Base-by-base conservation (phyloP, 495 filamentous ascomycete genomes). In the Penicillium fimorum region DNA sequence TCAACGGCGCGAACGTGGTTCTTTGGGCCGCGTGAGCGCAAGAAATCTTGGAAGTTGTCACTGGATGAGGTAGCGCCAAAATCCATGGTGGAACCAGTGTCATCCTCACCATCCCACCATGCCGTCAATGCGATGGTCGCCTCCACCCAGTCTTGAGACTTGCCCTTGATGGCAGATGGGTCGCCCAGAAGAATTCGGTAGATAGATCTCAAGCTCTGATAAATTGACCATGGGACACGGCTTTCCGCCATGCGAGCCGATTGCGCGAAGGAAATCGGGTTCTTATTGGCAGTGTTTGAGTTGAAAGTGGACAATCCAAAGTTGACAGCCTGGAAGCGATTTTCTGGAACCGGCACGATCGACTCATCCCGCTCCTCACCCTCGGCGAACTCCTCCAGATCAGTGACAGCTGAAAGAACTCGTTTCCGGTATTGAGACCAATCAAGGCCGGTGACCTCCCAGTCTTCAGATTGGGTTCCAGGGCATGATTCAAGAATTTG, bases 71-170 rank as follows among this genome's bases (percentile, higher is more conserved):
- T 68, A 11, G 66, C 58, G 17, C 58, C 61, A 18, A 71, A 58
- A 27, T 63, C 62, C 15, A 63, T 38, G 20, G 40, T 51, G 0
- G 68, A 38, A 12, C 66, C 66, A 11, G 65, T 68, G 17, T 86
- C 79, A 50, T 86, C 84, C 15, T 88, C 82, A 35, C 92, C 89
- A 67, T 91, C 85, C 90, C 91, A 95, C 92, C 92, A 96, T 1
- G 86, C 84, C 10, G 90, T 87, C 44, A 96, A 70, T 4, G 84
- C 87, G 47, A 95, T 70, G 2, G 87, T 87, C 1, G 90, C 91
- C 70, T 97, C 92, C 44, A 91, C 79, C 92, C 91, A 97, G 68
- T 94, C 90, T 60, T 88, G 80, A 10, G 90, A 78, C 45, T 80
- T 74, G 32, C 81, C 79, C 35, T 92, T 75, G 57, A 96, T 89